These are phyloP conservation scores for Stachybotrys elegans DNA, from an alignment of 2,329 filamentous ascomycete genomes.

Conservation along the genomic window DNA sequence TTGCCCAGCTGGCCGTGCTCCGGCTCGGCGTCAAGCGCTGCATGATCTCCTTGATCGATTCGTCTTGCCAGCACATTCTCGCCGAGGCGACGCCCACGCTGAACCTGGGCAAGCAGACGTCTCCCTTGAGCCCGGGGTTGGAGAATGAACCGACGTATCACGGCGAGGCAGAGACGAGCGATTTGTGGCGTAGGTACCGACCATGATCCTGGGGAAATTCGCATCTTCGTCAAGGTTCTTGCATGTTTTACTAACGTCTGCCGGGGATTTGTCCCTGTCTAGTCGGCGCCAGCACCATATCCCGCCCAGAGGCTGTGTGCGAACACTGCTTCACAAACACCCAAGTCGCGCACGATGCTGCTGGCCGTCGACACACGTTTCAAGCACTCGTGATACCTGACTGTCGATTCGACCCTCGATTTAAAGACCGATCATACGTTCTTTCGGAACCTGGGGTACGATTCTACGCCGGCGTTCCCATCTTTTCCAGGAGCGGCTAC, in stretches of 20 bases:
- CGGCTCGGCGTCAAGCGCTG: conserved; percentile 40
- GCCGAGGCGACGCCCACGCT: conserved; percentile 45
- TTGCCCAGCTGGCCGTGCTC: conserved; percentile 46
- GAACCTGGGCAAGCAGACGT: conserved; percentile 25
- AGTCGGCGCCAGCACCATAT: conserved; percentile 18
- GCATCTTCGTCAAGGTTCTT: too few relatives aligned
- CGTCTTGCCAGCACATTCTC: conserved; percentile 41
- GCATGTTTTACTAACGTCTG: too few relatives aligned
- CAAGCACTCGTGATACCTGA: conserved; percentile 20
- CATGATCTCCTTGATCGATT: conserved; percentile 45
- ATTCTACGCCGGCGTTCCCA: conserved; percentile 47
- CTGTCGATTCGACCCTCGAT: conserved; percentile 24
- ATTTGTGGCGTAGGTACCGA: conserved; percentile 29
- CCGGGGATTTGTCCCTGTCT: too few relatives aligned
- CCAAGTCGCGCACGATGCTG: conserved; percentile 10
- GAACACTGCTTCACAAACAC: conserved; percentile 19
- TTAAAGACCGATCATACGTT: conserved; percentile 25
- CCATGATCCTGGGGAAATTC: too few relatives aligned
- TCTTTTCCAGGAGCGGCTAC: conserved; percentile 47
- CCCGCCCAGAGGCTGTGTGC: conserved; percentile 27
- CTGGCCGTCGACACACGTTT: conserved; percentile 19
- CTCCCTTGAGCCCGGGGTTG: conserved; percentile 19
- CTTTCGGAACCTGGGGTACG: conserved; percentile 23
- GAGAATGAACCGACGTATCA: conserved; percentile 24
- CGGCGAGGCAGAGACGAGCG: conserved; percentile 11